Conservation (phyloP, 106 monocot genomes). For the Acorus gramineus region DNA sequence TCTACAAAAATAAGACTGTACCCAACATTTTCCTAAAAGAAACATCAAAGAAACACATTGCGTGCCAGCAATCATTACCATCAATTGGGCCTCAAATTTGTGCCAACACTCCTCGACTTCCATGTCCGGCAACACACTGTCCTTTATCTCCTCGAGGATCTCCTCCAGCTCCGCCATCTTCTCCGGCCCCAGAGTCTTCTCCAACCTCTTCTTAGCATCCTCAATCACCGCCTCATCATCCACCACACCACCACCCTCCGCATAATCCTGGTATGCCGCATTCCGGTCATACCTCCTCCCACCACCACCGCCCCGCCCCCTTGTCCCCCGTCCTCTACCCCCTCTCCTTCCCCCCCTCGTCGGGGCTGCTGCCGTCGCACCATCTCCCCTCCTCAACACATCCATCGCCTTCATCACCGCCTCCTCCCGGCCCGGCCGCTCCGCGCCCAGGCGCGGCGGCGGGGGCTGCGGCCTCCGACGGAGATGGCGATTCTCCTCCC, state of each 20-base stretch:
- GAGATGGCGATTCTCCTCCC: slow-evolving; percentile 56
- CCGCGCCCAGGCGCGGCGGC: background rate
- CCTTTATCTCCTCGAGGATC: slow-evolving; percentile 51
- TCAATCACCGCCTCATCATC: background rate
- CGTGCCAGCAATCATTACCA: too few relatives aligned
- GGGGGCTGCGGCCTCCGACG: background rate
- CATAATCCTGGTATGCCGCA: slow-evolving; percentile 21
- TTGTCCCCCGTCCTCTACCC: slow-evolving; percentile 10
- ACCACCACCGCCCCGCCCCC: slow-evolving; percentile 25
- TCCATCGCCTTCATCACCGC: slow-evolving; percentile 51
- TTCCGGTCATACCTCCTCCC: slow-evolving; percentile 11
- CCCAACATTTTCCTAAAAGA: too few relatives aligned
- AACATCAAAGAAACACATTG: too few relatives aligned
- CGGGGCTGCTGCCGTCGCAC: slow-evolving; percentile 2
- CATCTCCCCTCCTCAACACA: slow-evolving; percentile 21
- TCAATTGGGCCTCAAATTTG: too few relatives aligned
- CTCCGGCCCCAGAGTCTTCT: slow-evolving; percentile 71
- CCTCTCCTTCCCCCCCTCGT: slow-evolving; percentile 13
- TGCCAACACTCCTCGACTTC: too few relatives aligned
- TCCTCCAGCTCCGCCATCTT: slow-evolving; percentile 44
- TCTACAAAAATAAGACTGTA: too few relatives aligned
- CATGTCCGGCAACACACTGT: slow-evolving; percentile 30
- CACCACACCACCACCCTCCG: slow-evolving; percentile 58
- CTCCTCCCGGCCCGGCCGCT: slow-evolving; percentile 19
- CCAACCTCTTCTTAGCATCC: slow-evolving; percentile 24